These are phyloP conservation scores for Thalassiosira pacifica DNA, from an alignment of 352 stramenopile species.

Conservation along the genomic window DNA sequence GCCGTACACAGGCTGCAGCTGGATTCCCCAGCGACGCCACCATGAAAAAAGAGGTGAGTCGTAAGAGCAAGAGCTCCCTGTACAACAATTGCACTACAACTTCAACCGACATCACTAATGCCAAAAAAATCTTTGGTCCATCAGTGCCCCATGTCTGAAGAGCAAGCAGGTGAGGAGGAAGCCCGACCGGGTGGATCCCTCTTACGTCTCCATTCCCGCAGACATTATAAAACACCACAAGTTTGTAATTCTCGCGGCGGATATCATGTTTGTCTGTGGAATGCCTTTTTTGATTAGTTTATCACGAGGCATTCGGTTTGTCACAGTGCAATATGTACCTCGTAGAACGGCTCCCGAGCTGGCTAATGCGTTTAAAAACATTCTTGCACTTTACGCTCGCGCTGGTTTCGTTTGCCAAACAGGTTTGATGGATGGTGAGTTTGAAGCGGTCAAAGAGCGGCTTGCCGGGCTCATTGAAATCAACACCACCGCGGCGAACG, in stretches of 20 bases:
- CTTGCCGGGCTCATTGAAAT: background rate
- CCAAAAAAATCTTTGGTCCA: background rate
- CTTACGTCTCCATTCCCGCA: background rate
- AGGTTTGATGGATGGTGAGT: constrained; percentile 24
- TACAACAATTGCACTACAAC: background rate
- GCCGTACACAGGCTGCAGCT: too few relatives aligned
- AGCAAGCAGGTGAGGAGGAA: background rate
- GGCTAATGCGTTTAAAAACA: background rate
- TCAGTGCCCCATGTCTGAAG: background rate
- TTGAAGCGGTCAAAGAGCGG: constrained; percentile 30
- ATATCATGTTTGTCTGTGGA: constrained; percentile 4
- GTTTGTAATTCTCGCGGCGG: background rate
- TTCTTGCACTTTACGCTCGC: constrained; percentile 1
- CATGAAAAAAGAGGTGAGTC: too few relatives aligned
- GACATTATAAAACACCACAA: background rate
- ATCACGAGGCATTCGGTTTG: constrained; percentile 14
- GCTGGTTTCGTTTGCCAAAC: constrained; percentile 26
- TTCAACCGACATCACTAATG: background rate
- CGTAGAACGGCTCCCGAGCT: background rate
- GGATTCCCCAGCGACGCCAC: too few relatives aligned
- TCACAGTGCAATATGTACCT: constrained; percentile 2
- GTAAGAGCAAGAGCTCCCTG: background rate
- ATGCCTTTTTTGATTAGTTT: constrained; percentile 32
- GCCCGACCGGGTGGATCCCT: background rate
- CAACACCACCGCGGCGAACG: constrained; percentile 32